A percentile compares a stretch with the other conserved stretches of the same genome.
Evolutionary conservation across 768 basidiomycete species (phyloP).

Genomic region (Kwoniella dendrophila): DNA sequence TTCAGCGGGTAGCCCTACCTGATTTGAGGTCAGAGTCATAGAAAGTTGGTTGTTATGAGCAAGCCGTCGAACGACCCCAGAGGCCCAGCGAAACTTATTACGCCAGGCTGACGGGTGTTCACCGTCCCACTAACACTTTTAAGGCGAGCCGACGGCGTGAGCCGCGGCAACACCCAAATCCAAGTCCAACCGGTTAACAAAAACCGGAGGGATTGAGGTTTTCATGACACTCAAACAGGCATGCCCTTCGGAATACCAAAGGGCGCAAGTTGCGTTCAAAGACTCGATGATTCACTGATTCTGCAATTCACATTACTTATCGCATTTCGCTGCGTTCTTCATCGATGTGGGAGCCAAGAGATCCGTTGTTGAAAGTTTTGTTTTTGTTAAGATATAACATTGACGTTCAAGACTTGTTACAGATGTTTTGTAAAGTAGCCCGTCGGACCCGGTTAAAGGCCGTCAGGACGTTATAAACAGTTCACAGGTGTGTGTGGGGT

Average conservation of each 20-base stretch:
- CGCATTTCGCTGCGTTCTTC: conserved; percentile 79
- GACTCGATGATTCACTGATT: conserved; percentile 81
- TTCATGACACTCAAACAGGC: conserved; percentile 68
- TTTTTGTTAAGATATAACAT: conserved; percentile 45
- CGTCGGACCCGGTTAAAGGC: not conserved
- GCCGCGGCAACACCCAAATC: conserved; percentile 44
- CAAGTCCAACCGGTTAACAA: conserved; percentile 26
- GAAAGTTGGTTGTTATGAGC: conserved; percentile 46
- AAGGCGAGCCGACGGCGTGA: conserved; percentile 52
- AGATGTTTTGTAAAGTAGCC: conserved; percentile 17
- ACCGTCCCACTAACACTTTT: conserved; percentile 60
- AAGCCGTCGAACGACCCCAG: conserved; percentile 18
- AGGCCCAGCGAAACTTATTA: conserved; percentile 60
- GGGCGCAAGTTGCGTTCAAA: conserved; percentile 80
- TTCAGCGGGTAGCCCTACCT: conserved; percentile 82
- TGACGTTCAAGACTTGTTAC: conserved; percentile 9
- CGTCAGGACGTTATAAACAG: conserved; percentile 5
- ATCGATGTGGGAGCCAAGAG: conserved; percentile 78
- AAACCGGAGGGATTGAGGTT: conserved; percentile 43
- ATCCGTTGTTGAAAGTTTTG: conserved; percentile 67
- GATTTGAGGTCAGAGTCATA: conserved; percentile 68
- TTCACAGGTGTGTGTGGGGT: conserved; percentile 56
- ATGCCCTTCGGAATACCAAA: conserved; percentile 71
- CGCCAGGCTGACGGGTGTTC: conserved; percentile 50
- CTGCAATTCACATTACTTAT: conserved; percentile 83